Evolutionary conservation across 345 rosid species (phyloP).

Genomic region (Dovyalis caffra): DNA sequence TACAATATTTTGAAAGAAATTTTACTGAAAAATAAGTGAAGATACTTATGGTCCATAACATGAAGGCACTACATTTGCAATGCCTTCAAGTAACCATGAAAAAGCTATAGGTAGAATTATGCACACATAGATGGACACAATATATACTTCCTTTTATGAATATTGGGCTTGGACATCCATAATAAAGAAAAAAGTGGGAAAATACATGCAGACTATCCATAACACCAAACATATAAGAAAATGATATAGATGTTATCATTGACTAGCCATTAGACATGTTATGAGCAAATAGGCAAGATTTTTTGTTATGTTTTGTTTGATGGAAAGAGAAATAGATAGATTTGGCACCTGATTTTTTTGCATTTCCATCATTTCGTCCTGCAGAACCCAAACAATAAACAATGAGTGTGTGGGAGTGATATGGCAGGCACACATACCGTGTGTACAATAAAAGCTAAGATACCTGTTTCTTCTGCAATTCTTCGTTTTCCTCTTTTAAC

Average conservation of each 20-base stretch:
- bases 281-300: not conserved
- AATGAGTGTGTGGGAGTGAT: not conserved
- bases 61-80: not conserved
- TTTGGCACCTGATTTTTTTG: constrained; percentile 76
- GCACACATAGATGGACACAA: not conserved
- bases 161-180: not conserved
- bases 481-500: constrained; percentile 77
- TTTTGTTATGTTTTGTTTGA: not conserved
- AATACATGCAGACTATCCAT: not conserved
- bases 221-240: no score
- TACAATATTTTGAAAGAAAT: not conserved
- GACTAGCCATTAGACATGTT: not conserved
- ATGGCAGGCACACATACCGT: not conserved
- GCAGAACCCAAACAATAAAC: constrained; percentile 30
- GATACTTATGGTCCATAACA: not conserved
- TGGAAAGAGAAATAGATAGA: not conserved
- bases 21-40: not conserved
- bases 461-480: constrained; percentile 77
- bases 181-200: not conserved
- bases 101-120: not conserved
- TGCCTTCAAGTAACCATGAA: not conserved
- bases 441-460: not conserved
- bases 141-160: not conserved
- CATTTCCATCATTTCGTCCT: constrained; percentile 68
- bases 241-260: not conserved